Evolutionary conservation across 495 filamentous ascomycete genomes (phyloP).

Genomic region (Penicillium roqueforti): DNA sequence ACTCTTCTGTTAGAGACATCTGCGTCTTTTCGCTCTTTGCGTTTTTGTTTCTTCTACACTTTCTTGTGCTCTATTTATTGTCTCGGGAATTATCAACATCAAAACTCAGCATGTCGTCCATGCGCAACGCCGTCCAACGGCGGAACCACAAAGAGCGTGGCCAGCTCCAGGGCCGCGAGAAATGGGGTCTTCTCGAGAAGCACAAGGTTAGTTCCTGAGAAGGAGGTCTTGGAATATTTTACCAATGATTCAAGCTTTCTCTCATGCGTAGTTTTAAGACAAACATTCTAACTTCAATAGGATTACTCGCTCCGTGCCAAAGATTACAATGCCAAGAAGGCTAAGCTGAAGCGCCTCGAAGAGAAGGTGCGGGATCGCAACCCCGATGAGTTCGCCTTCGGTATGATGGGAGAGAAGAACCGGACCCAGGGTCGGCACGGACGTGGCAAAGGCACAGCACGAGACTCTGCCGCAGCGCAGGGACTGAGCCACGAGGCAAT

Average conservation of each 20-base stretch:
- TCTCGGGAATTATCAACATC: not conserved
- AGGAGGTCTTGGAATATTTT: not conserved
- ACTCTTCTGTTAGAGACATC: conserved; percentile 3
- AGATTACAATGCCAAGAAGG: conserved; percentile 84
- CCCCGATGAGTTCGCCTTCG: conserved; percentile 94
- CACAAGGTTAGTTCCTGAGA: conserved; percentile 56
- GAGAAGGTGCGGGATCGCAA: conserved; percentile 83
- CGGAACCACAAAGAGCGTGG: conserved; percentile 83
- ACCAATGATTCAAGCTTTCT: not conserved
- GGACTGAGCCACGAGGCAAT: conserved; percentile 64
- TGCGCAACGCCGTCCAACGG: conserved; percentile 73
- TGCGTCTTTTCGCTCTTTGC: not conserved
- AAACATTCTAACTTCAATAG: conserved; percentile 36
- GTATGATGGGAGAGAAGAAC: conserved; percentile 64
- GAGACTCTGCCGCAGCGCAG: conserved; percentile 34
- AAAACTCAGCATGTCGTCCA: conserved; percentile 62
- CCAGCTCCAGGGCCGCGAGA: conserved; percentile 74
- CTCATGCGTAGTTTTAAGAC: not conserved
- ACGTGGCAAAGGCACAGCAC: conserved; percentile 42
- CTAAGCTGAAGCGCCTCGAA: conserved; percentile 69
- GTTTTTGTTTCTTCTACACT: conserved; percentile 1
- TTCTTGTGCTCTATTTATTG: not conserved
- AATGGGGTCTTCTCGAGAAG: conserved; percentile 85
- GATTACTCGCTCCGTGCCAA: conserved; percentile 89
- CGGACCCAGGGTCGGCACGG: conserved; percentile 56